A percentile compares a stretch with the other conserved stretches of the same genome.
Conservation (phyloP, 23 red algal species). For the Gracilariopsis chorda region DNA sequence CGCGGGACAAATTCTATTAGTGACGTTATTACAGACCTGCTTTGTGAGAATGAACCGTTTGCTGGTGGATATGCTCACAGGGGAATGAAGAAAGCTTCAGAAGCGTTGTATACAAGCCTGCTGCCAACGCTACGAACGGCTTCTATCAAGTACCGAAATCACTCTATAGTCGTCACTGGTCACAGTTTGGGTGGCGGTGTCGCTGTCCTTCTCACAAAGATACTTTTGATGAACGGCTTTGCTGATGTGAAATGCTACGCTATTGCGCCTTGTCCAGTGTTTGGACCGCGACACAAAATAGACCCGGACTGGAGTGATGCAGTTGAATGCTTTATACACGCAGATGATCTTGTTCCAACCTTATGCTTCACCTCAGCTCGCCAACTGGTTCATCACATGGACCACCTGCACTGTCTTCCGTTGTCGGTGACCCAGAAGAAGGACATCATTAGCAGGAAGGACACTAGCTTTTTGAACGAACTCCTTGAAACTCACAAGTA, state of each 20-base stretch:
- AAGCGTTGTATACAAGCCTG: slow-evolving; percentile 36
- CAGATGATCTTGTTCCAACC: slow-evolving; percentile 67
- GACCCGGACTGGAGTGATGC: slow-evolving; percentile 74
- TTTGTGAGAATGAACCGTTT: slow-evolving; percentile 53
- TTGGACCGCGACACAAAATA: slow-evolving; percentile 52
- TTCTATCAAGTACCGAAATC: not conserved
- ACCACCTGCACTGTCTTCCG: slow-evolving; percentile 15
- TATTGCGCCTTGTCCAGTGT: slow-evolving; percentile 68
- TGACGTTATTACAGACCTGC: slow-evolving; percentile 73
- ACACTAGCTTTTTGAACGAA: not conserved
- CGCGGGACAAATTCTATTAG: slow-evolving; percentile 77
- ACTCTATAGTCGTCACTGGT: slow-evolving; percentile 66
- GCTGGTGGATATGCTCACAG: slow-evolving; percentile 67
- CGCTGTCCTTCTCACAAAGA: slow-evolving; percentile 69
- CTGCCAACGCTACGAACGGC: slow-evolving; percentile 38
- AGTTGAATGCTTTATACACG: slow-evolving; percentile 68
- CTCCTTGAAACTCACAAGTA: not conserved
- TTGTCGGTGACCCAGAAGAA: slow-evolving; percentile 30
- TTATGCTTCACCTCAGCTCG: slow-evolving; percentile 64
- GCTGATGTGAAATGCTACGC: slow-evolving; percentile 71
- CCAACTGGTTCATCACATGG: slow-evolving; percentile 19
- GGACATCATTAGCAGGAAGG: not conserved
- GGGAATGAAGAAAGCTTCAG: slow-evolving; percentile 71
- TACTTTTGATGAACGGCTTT: slow-evolving; percentile 42
- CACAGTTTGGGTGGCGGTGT: slow-evolving; percentile 76